Percentiles rank a stretch among this genome's conserved stretches.
Evolutionary conservation across 352 stramenopile species (phyloP).

Genomic region (Pythium aphanidermatum): DNA sequence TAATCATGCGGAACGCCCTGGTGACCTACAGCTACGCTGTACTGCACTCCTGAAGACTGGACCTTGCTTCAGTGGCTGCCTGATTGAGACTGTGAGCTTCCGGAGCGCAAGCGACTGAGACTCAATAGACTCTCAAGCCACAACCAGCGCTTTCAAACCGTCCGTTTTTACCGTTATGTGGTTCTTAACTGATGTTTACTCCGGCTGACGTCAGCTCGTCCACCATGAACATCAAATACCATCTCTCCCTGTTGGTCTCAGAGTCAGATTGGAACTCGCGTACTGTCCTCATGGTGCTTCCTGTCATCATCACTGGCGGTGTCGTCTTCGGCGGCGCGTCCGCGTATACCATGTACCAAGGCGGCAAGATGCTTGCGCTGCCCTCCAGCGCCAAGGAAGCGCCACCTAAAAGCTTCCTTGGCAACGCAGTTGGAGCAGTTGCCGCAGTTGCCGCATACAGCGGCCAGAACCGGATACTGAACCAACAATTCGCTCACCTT

Average conservation of each 20-base stretch:
- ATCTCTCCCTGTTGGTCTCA: conserved; percentile 1
- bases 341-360: conserved; percentile 66
- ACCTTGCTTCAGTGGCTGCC: too few relatives aligned
- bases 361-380: conserved; percentile 40
- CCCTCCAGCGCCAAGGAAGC: conserved; percentile 20
- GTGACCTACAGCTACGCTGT: too few relatives aligned
- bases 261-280: neutral
- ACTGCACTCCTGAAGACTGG: too few relatives aligned
- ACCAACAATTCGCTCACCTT: conserved; percentile 51
- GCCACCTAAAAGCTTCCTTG: conserved; percentile 38
- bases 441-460: conserved; percentile 42
- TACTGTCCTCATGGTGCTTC: conserved; percentile 45
- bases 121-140: neutral
- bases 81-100: too few relatives aligned
- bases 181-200: conserved; percentile 1
- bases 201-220: neutral
- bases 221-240: neutral
- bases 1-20: conserved; percentile 52
- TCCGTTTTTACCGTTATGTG: neutral
- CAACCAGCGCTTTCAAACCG: conserved; percentile 23
- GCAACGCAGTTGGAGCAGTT: conserved; percentile 25
- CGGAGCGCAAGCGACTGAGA: too few relatives aligned
- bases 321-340: conserved; percentile 35
- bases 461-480: conserved; percentile 40
- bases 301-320: conserved; percentile 56